These are phyloP conservation scores for Cucumis hystrix DNA, from an alignment of 306 rosid genomes.

Conservation along the genomic window DNA sequence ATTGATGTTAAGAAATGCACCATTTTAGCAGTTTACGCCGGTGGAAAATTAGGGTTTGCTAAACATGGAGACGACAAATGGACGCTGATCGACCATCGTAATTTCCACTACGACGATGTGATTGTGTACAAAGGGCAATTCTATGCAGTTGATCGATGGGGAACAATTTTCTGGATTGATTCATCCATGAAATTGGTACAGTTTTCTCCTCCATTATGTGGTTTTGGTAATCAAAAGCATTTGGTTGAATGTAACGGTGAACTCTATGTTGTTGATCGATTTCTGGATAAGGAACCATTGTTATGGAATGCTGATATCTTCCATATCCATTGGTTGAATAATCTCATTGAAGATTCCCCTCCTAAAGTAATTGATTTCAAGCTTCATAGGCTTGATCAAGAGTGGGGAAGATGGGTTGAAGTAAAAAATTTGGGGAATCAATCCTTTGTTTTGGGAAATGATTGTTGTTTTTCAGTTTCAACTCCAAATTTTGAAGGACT, in stretches of 20 bases:
- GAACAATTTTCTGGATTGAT: conserved; percentile 44
- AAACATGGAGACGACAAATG: conserved; percentile 27
- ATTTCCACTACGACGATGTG: conserved; percentile 38
- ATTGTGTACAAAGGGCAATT: conserved; percentile 35
- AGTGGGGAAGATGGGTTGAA: conserved; percentile 25
- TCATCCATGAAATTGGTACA: conserved; percentile 20
- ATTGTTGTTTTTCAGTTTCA: conserved; percentile 13
- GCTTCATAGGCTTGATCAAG: conserved; percentile 28
- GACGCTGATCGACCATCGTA: conserved; percentile 25
- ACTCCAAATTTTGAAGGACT: conserved; percentile 9
- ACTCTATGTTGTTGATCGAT: conserved; percentile 56
- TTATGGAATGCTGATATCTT: not conserved
- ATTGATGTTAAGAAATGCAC: conserved; percentile 1
- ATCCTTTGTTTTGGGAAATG: conserved; percentile 19
- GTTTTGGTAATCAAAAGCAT: conserved; percentile 45
- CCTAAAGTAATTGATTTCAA: conserved; percentile 21
- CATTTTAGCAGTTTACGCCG: conserved; percentile 18
- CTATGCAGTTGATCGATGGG: conserved; percentile 57
- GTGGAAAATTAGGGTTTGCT: conserved; percentile 35
- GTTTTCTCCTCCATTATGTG: conserved; percentile 40
- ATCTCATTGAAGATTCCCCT: conserved; percentile 19
- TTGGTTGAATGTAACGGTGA: conserved; percentile 49
- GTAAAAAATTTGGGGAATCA: conserved; percentile 20
- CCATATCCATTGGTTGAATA: not conserved
- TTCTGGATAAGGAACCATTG: conserved; percentile 7